These are phyloP conservation scores for Blepharisma japonicum DNA, from an alignment of 73 alveolate species.

Conservation along the genomic window DNA sequence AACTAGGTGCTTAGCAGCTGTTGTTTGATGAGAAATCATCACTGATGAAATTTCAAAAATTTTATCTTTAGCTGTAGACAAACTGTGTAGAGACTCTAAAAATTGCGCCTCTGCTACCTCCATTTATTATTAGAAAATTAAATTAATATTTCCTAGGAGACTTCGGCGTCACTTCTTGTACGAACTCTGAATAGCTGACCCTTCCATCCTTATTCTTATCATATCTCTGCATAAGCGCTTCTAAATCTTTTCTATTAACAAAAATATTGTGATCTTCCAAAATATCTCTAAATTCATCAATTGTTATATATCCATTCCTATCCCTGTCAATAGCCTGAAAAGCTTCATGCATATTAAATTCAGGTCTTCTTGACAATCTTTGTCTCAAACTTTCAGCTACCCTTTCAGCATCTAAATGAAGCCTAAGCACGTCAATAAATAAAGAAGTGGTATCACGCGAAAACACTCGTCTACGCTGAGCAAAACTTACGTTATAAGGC, in stretches of 20 bases:
- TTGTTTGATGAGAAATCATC: slow-evolving; percentile 6
- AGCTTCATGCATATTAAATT: slow-evolving; percentile 40
- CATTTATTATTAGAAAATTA: neutral
- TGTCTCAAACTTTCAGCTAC: slow-evolving; percentile 37
- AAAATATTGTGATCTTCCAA: slow-evolving; percentile 36
- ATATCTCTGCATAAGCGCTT: slow-evolving; percentile 35
- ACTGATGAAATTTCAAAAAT: slow-evolving; percentile 16
- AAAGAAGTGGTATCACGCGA: slow-evolving; percentile 32
- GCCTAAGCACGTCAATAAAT: slow-evolving; percentile 29
- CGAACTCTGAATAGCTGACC: slow-evolving; percentile 45
- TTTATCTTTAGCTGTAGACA: slow-evolving; percentile 15
- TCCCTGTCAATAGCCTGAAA: slow-evolving; percentile 37
- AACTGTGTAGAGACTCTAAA: neutral
- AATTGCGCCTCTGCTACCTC: neutral
- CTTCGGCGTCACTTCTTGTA: slow-evolving; percentile 49
- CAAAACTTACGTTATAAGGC: slow-evolving; percentile 15
- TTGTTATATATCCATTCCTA: slow-evolving; percentile 45
- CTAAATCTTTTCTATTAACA: slow-evolving; percentile 38
- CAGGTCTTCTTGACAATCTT: slow-evolving; percentile 37
- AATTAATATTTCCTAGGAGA: slow-evolving; percentile 36
- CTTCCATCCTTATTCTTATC: slow-evolving; percentile 47
- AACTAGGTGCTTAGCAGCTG: slow-evolving; percentile 1
- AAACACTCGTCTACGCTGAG: slow-evolving; percentile 31
- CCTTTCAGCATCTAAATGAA: slow-evolving; percentile 34
- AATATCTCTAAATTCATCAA: slow-evolving; percentile 34